Conservation (phyloP, 257 asterid species). For the Asclepias syriaca region DNA sequence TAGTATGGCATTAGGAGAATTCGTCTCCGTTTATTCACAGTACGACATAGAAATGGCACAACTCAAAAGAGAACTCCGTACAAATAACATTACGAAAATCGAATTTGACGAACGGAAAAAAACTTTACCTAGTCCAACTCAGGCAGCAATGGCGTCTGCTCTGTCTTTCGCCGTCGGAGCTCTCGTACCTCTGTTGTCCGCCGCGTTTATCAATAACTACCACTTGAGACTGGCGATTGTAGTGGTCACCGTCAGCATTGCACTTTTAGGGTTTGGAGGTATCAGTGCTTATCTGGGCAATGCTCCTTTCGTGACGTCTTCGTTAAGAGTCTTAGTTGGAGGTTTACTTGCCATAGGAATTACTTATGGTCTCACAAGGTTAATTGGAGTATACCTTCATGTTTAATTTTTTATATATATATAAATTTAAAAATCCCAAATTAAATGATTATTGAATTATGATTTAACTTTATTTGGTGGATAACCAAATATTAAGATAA, state of each 20-base stretch:
- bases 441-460: too few species aligned
- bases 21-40: constrained; percentile 61
- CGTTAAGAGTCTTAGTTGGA: constrained; percentile 54
- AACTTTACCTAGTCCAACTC: constrained; percentile 47
- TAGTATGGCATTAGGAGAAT: constrained; percentile 84
- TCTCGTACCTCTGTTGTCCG: constrained; percentile 52
- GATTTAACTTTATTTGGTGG: too few species aligned
- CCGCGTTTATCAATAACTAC: constrained; percentile 36
- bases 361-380: constrained; percentile 59
- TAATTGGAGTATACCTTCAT: constrained; percentile 28
- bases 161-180: constrained; percentile 59
- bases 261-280: constrained; percentile 53
- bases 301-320: constrained; percentile 43
- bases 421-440: too few species aligned
- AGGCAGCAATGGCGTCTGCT: constrained; percentile 61
- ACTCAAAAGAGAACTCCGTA: constrained; percentile 25
- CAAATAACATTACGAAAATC: not conserved
- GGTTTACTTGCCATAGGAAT: constrained; percentile 70
- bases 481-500: too few species aligned
- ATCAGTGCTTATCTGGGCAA: constrained; percentile 49
- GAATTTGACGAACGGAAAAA: constrained; percentile 20
- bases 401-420: not conserved
- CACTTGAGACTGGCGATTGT: constrained; percentile 48
- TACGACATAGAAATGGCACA: constrained; percentile 60
- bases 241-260: constrained; percentile 47